phyloP scores from a whole-genome alignment of 176 grass and related monocot genomes.

The Melocanna baccifera region DNA sequence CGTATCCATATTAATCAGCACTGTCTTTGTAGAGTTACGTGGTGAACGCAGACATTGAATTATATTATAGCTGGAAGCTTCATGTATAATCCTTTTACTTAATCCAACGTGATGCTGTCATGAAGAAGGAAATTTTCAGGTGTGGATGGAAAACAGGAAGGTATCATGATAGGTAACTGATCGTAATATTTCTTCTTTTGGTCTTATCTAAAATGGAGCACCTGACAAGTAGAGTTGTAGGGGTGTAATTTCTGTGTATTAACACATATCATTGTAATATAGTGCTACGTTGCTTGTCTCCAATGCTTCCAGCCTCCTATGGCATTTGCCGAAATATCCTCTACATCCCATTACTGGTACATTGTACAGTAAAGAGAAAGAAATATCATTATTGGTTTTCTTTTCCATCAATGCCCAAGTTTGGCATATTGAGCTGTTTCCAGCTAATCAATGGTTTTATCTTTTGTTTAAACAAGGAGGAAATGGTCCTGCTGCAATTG shows the following conservation, averaged over 20 bases:
- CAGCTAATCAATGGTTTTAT: slow-evolving; percentile 2
- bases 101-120: slow-evolving; percentile 32
- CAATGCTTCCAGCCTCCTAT: neutral
- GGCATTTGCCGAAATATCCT: neutral
- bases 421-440: slow-evolving; percentile 6
- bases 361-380: slow-evolving; percentile 14
- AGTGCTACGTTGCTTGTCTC: neutral
- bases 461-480: slow-evolving; percentile 25
- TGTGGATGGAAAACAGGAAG: neutral
- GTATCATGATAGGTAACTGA: slow-evolving; percentile 19
- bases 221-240: slow-evolving; percentile 12
- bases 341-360: neutral
- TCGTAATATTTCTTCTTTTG: slow-evolving; percentile 23
- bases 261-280: slow-evolving; percentile 11
- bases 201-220: neutral
- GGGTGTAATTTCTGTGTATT: slow-evolving; percentile 16
- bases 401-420: slow-evolving; percentile 10
- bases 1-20: slow-evolving; percentile 45
- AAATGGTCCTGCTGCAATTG: neutral
- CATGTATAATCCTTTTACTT: slow-evolving; percentile 34
- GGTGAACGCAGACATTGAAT: slow-evolving; percentile 18
- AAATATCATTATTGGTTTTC: neutral
- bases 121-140: slow-evolving; percentile 35
- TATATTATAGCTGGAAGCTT: slow-evolving; percentile 57
- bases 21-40: slow-evolving; percentile 50